phyloP scores from a whole-genome alignment of 2,329 filamentous ascomycete genomes.

The Colletotrichum navitas region DNA sequence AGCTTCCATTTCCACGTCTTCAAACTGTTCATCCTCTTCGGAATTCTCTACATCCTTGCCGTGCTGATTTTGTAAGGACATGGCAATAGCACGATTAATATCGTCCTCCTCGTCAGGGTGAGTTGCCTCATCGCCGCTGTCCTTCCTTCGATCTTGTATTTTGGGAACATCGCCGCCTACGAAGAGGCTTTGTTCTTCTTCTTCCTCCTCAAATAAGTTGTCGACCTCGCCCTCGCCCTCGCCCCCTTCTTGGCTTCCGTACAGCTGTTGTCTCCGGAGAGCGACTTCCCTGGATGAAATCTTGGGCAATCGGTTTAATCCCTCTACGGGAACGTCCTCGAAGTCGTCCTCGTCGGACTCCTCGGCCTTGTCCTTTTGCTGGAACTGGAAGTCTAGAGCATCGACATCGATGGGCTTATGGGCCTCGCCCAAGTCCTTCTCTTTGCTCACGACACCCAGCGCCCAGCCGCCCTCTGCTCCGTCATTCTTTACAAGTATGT shows the following conservation, averaged over 20 bases:
- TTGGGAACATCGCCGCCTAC: conserved; percentile 53
- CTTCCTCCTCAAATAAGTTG: conserved; percentile 53
- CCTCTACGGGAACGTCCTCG: conserved; percentile 93
- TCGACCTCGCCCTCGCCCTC: conserved; percentile 37
- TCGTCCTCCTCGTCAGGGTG: conserved; percentile 67
- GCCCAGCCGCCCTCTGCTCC: conserved; percentile 97
- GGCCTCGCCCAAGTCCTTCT: conserved; percentile 81
- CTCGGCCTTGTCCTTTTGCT: conserved; percentile 69
- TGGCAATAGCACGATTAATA: conserved; percentile 82
- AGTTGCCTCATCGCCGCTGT: conserved; percentile 51
- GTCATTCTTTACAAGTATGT: conserved; percentile 95
- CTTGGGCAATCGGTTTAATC: conserved; percentile 85
- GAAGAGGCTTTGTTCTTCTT: conserved; percentile 68
- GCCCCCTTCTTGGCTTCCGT: conserved; percentile 23
- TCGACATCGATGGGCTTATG: conserved; percentile 96
- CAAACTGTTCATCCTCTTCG: conserved; percentile 60
- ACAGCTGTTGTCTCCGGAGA: conserved; percentile 19
- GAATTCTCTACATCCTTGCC: conserved; percentile 51
- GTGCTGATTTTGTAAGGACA: conserved; percentile 81
- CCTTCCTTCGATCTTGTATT: conserved; percentile 17
- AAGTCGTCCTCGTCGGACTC: conserved; percentile 80
- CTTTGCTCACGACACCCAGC: conserved; percentile 89
- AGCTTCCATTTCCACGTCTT: conserved; percentile 60
- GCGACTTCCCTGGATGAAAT: conserved; percentile 37
- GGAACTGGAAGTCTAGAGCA: conserved; percentile 68